Base-by-base conservation (phyloP, 805 yeast genomes). In the Clavispora vitiphila region DNA sequence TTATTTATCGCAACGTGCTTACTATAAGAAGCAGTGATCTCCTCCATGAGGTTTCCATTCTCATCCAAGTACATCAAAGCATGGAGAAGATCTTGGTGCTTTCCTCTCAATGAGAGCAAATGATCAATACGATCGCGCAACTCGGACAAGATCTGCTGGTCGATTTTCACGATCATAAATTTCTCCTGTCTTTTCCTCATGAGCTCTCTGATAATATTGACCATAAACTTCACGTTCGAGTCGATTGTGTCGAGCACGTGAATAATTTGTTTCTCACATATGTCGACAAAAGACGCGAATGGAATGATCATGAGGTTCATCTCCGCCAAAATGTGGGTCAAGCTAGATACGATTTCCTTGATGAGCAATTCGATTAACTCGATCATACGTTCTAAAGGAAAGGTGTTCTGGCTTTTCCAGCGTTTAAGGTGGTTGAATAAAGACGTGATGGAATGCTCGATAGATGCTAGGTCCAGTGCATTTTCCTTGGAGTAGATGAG, bases 181-280 rank as follows among this genome's bases (percentile, higher is more conserved):
- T 79, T 80, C 41, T 85, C 91, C 8, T 80, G 78, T 34, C 93
- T 64, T 51, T 81, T 85, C 48, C 96, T 69, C 31, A 86, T 67
- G 3, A 85, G 60, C 45, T 90, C 96, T 42, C 97, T 73, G 0
- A 87, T 77, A 34, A 84, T 56, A 39, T 77, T 74, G 1, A 80
- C 76, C 62, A 82, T 78, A 41, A 80, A 86, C 53, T 82, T 80
- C 9, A 80, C 56, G 31, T 76, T 74, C 21, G 68, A 72, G 27
- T 87, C 95, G 68, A 90, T 77, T 1, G 71, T 59, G 2, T 57
- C 61, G 24, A 81, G 69, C 0, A 76, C 48, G 1, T 59, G 57
- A 0, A 53, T 34, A 0, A 72, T 48, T 1, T 60, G 37, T 0
- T 39, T 42, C 2, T 60, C 52, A 31, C 49, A 49, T 3, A 60